phyloP scores from a whole-genome alignment of 2,329 filamentous ascomycete species.

The Ustulina deusta region DNA sequence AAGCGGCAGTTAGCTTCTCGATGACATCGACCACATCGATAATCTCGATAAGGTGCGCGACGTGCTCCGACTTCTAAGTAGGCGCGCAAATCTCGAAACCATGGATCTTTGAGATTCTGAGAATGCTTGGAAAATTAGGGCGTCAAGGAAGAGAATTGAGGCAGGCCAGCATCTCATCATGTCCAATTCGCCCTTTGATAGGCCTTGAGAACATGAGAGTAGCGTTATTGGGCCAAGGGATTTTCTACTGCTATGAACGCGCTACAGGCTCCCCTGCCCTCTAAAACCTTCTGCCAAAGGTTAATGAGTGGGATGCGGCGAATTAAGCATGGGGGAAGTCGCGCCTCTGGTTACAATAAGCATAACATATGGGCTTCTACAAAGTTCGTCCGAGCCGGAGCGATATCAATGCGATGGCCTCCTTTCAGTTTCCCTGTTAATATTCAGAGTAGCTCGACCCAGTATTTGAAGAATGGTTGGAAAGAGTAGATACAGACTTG shows the following conservation, averaged over 20 bases:
- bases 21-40: conserved; percentile 3
- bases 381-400: too few species aligned
- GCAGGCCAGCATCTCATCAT: not conserved
- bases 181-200: not conserved
- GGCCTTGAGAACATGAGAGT: too few species aligned
- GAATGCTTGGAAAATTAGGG: not conserved
- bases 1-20: too few species aligned
- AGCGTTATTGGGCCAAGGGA: not conserved
- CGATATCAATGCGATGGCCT: too few species aligned
- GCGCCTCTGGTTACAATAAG: not conserved
- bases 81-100: not conserved
- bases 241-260: not conserved
- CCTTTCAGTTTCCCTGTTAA: too few species aligned
- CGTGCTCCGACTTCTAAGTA: not conserved
- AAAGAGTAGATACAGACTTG: too few species aligned
- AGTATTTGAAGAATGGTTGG: too few species aligned
- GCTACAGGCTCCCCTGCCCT: not conserved
- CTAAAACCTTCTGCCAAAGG: not conserved
- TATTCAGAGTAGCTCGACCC: too few species aligned
- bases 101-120: conserved; percentile 20
- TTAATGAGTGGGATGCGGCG: not conserved
- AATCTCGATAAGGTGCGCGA: not conserved
- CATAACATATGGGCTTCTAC: not conserved
- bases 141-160: not conserved
- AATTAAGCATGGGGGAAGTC: too few species aligned